Evolutionary conservation across 225 moss, liverwort and hornwort species (phyloP).

Genomic region (Anthoceros angustus): DNA sequence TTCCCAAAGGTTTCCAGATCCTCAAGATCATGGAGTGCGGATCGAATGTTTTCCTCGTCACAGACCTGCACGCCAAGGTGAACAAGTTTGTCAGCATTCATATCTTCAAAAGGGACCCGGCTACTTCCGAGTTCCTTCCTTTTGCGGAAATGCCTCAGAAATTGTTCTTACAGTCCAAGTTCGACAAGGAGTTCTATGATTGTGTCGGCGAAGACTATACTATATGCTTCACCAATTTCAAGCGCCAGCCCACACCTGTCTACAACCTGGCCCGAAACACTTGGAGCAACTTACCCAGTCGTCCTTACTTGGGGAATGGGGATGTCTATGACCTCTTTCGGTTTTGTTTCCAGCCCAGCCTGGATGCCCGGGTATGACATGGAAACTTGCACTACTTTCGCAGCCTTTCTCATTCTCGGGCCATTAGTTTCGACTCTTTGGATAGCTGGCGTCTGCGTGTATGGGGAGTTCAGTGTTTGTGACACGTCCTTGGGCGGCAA

Average conservation of each 20-base stretch:
- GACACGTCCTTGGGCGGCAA: too few relatives aligned
- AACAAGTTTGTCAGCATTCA: constrained; percentile 47
- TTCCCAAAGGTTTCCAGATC: constrained; percentile 6
- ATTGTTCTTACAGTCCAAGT: background rate
- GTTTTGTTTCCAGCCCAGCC: background rate
- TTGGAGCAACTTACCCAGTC: background rate
- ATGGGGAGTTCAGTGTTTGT: too few relatives aligned
- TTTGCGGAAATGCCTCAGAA: constrained; percentile 57
- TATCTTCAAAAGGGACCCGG: constrained; percentile 42
- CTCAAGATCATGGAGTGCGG: constrained; percentile 18
- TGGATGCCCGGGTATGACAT: background rate
- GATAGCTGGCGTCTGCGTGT: too few relatives aligned
- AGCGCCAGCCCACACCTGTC: background rate
- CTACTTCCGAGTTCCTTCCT: constrained; percentile 24
- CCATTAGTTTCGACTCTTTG: too few relatives aligned
- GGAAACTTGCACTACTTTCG: too few relatives aligned
- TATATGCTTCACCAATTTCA: constrained; percentile 1
- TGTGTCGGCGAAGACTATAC: background rate
- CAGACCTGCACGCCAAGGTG: constrained; percentile 40
- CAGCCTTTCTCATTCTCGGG: too few relatives aligned
- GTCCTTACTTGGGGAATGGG: background rate
- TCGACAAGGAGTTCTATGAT: constrained; percentile 4
- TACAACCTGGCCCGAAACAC: background rate
- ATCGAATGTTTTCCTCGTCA: constrained; percentile 33
- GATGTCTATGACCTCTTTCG: background rate